A percentile compares a stretch with the other conserved stretches of the same genome.
Evolutionary conservation across 306 rosid species (phyloP).

Genomic region (Pterocarpus macrocarpus): DNA sequence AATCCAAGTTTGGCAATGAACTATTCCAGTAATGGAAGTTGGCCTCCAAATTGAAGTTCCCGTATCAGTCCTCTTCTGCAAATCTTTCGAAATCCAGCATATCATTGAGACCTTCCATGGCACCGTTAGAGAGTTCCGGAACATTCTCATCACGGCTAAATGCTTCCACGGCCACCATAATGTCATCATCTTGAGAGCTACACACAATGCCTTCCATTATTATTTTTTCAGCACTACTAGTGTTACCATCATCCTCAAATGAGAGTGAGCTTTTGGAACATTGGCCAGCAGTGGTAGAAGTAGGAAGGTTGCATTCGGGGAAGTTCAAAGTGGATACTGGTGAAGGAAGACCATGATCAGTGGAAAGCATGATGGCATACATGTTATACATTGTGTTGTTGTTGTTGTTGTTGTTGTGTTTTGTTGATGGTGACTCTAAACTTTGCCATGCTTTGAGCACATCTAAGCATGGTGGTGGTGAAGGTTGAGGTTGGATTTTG

Average conservation of each 20-base stretch:
- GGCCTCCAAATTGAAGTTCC: too few species aligned
- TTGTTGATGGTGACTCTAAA: neutral
- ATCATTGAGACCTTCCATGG: neutral
- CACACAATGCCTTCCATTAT: neutral
- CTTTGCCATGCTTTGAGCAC: conserved; percentile 60
- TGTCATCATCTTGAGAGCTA: conserved; percentile 28
- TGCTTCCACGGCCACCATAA: conserved; percentile 48
- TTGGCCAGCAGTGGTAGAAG: neutral
- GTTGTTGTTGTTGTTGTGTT: neutral
- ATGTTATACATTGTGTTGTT: conserved; percentile 27
- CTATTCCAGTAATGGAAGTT: too few species aligned
- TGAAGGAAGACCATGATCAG: conserved; percentile 25
- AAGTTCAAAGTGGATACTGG: conserved; percentile 37
- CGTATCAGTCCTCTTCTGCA: too few species aligned
- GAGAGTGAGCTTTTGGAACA: neutral
- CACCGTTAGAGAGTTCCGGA: neutral
- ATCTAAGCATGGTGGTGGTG: conserved; percentile 42
- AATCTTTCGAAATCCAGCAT: too few species aligned
- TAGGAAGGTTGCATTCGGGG: neutral
- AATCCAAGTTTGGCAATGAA: too few species aligned
- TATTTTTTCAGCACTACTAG: neutral
- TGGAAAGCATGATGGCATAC: conserved; percentile 41
- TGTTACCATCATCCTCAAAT: neutral
- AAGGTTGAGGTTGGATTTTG: conserved; percentile 31
- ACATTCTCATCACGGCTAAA: conserved; percentile 9